Conservation (phyloP, 78 protist genomes). For the Capsaspora owczarzaki region DNA sequence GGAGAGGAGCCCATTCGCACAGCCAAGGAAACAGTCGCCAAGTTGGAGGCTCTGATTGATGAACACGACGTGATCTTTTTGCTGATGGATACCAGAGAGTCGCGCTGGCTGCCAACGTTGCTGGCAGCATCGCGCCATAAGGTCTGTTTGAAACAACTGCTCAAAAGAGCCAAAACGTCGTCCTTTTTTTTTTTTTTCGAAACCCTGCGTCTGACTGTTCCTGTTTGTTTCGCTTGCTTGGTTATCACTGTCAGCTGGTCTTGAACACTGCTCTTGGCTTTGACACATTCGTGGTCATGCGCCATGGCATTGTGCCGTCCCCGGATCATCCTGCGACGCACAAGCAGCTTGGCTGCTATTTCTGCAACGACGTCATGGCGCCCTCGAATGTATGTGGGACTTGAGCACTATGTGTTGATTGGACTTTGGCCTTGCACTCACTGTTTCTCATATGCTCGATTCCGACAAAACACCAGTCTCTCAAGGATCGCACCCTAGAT, state of each 20-base stretch:
- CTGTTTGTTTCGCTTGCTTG: no score
- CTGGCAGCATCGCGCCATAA: constrained; percentile 44
- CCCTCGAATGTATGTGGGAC: constrained; percentile 66
- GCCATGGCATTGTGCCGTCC: constrained; percentile 84
- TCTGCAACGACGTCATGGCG: constrained; percentile 93
- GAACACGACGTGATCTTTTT: constrained; percentile 87
- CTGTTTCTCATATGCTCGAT: not conserved
- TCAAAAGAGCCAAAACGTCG: no score
- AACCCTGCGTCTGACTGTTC: no score
- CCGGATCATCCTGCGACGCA: constrained; percentile 2
- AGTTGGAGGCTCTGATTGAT: constrained; percentile 46
- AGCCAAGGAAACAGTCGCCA: not conserved
- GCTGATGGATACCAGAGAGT: constrained; percentile 93
- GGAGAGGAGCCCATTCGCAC: not conserved
- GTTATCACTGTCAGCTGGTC: not conserved
- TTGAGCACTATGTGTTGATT: not conserved
- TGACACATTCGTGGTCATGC: constrained; percentile 81
- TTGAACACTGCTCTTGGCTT: constrained; percentile 95
- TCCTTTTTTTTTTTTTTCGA: no score
- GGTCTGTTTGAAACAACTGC: no score
- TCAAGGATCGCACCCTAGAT: constrained; percentile 90
- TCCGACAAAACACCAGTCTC: not conserved
- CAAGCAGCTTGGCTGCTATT: constrained; percentile 87
- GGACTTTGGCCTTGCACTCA: no score
- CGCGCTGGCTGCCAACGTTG: constrained; percentile 94